Percentiles rank a stretch among this genome's conserved stretches.
These are phyloP conservation scores for Cladosporium sp. DNA, from an alignment of 2,329 filamentous ascomycete genomes.

Conservation along the genomic window DNA sequence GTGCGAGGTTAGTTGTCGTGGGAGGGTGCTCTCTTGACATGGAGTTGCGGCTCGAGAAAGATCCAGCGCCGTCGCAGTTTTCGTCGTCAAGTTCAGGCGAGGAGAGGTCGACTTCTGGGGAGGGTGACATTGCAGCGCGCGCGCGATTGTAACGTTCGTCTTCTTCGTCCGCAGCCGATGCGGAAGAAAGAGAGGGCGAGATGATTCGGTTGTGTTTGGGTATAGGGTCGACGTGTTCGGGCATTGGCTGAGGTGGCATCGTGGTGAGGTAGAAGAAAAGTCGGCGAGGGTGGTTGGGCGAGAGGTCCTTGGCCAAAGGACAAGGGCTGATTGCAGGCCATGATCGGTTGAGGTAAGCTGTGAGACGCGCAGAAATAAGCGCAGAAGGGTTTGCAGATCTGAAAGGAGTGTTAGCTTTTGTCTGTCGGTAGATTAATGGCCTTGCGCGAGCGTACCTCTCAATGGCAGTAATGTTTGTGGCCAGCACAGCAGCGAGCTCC, in stretches of 20 bases:
- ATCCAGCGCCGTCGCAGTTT: conserved; percentile 47
- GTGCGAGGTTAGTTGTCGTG: conserved; percentile 41
- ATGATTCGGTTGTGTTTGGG: conserved; percentile 55
- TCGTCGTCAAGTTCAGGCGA: conserved; percentile 79
- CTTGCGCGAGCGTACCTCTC: conserved; percentile 69
- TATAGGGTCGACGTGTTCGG: conserved; percentile 46
- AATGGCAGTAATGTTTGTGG: conserved; percentile 71
- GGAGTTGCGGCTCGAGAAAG: conserved; percentile 51
- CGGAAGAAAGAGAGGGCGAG: conserved; percentile 77
- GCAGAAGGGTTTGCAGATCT: conserved; percentile 95
- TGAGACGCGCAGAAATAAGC: conserved; percentile 87
- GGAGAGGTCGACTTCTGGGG: conserved; percentile 88
- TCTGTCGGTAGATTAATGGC: conserved; percentile 15
- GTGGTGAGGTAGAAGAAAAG: conserved; percentile 96
- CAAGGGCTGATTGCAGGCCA: conserved; percentile 75
- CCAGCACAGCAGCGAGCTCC: conserved; percentile 77
- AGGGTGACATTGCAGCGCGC: conserved; percentile 70
- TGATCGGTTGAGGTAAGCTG: conserved; percentile 81
- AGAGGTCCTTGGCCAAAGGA: conserved; percentile 86
- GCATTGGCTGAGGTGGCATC: conserved; percentile 76
- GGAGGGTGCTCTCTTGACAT: conserved; percentile 35
- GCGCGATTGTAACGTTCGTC: conserved; percentile 55
- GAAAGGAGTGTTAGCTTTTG: conserved; percentile 28
- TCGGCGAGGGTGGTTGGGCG: conserved; percentile 85
- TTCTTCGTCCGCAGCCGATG: conserved; percentile 68